Evolutionary conservation across 768 basidiomycete species (phyloP), one percentile per base, ranked within the genome.

Genomic region (Hemileccinum impolitum): DNA sequence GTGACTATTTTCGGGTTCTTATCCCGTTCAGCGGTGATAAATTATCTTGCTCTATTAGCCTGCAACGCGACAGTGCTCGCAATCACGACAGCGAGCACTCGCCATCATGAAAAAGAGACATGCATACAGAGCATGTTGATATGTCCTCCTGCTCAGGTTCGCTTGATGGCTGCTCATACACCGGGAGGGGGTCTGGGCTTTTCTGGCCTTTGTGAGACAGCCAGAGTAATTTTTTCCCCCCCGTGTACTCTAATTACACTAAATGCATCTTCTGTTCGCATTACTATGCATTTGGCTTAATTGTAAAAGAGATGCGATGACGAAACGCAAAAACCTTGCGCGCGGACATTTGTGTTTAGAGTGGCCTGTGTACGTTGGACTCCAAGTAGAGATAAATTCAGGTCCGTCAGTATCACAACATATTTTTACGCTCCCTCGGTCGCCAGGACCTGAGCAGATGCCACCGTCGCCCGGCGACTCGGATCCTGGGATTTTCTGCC

Each of bases 1-100:
- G 63, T 69, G 68, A 67, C 65, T 66, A 65, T 62, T 67, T 51
- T 52, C 49, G 46, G 50, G 35, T 50, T 51, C 37, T 44, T 23
- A 51, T 48, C 37, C 39, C 32, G 19, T 57, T 25, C 52, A 55
- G 28, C 57, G 50, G 53, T 62, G 54, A 65, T 55, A 50, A 60
- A 60, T 47, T 26, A 52, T 50, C 11, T 54, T 54, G 44, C 43
- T 52, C 37, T 37, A 43, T 51, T 38, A 62, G 60, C 46, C 25
- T 50, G 21, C 55, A 35, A 52, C 18, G 46, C 28, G 52, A 59
- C 43, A 31, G 23, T 31, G 32, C 50, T 39, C 52, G 48, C 41
- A 45, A 40, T 28, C 43, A 41, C 8, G 45, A 56, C 36, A 30
- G 45, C 8, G 42, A 44, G 21, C 40, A 51, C 21, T 28, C 50